These are phyloP conservation scores for Phellinidium pouzarii DNA, from an alignment of 1,284 basidiomycete genomes.

Conservation along the genomic window DNA sequence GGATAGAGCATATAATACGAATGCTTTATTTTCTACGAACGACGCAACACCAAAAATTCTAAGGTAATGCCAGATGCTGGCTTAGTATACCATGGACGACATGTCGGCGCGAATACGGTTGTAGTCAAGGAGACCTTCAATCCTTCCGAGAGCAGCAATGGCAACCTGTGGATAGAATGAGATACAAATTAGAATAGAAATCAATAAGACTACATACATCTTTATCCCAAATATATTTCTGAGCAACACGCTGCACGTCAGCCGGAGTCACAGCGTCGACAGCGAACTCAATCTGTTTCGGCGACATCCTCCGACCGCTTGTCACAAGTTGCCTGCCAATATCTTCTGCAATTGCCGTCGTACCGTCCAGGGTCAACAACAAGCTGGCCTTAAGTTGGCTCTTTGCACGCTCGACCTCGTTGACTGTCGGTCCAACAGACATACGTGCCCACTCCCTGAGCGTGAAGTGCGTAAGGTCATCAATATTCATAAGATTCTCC, in stretches of 20 bases:
- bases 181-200: conserved; percentile 19
- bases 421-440: conserved; percentile 78
- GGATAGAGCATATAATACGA: not conserved
- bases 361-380: conserved; percentile 87
- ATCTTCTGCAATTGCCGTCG: conserved; percentile 96
- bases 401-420: conserved; percentile 95
- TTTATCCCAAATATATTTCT: conserved; percentile 96
- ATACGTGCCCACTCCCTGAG: conserved; percentile 96
- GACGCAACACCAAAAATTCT: not conserved
- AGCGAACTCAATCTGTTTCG: conserved; percentile 89
- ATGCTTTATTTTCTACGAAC: not conserved
- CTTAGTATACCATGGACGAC: conserved; percentile 71
- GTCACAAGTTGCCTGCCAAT: conserved; percentile 97
- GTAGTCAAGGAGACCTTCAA: conserved; percentile 86
- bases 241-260: conserved; percentile 93
- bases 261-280: conserved; percentile 83
- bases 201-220: conserved; percentile 51
- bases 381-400: conserved; percentile 95
- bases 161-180: conserved; percentile 48
- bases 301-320: conserved; percentile 83
- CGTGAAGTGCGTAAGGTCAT: conserved; percentile 93
- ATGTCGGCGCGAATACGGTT: conserved; percentile 76
- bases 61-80: conserved; percentile 29
- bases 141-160: conserved; percentile 75
- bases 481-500: conserved; percentile 90